phyloP scores from a whole-genome alignment of 768 basidiomycete genomes.

The Dioszegia hungarica region DNA sequence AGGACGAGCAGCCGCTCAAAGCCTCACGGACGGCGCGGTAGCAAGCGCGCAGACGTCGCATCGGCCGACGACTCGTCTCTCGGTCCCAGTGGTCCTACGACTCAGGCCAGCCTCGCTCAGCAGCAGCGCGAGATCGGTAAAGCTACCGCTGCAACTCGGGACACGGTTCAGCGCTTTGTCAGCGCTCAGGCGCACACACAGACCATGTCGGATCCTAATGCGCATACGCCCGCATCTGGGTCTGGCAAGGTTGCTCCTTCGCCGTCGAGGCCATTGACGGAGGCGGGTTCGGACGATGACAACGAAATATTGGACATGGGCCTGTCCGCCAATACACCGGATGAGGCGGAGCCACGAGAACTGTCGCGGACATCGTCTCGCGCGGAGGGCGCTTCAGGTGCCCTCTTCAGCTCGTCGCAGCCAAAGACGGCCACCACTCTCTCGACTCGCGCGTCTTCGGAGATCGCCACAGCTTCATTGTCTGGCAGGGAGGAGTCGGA shows the following conservation, averaged over 20 bases:
- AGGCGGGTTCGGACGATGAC: background rate
- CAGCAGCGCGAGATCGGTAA: conserved; percentile 6
- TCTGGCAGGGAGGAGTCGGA: conserved; percentile 3
- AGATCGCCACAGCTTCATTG: conserved; percentile 14
- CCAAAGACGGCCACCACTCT: too few relatives aligned
- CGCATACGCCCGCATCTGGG: conserved; percentile 30
- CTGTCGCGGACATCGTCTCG: too few relatives aligned
- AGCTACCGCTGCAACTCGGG: background rate
- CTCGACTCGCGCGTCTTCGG: conserved; percentile 27
- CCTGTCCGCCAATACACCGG: too few relatives aligned
- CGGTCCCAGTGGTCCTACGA: background rate
- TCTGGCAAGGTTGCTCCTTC: background rate
- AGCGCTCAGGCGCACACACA: conserved; percentile 35
- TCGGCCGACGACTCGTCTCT: background rate
- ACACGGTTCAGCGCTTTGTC: conserved; percentile 32
- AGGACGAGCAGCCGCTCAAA: background rate
- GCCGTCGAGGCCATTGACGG: background rate
- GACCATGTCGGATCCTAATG: conserved; percentile 44
- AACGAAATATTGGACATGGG: too few relatives aligned
- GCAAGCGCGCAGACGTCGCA: background rate
- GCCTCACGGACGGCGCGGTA: background rate
- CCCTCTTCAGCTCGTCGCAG: too few relatives aligned
- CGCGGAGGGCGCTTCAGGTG: too few relatives aligned
- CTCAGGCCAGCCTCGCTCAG: conserved; percentile 5
- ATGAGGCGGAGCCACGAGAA: too few relatives aligned